phyloP scores from a whole-genome alignment of 306 rosid species.

The Medicago lupulina region DNA sequence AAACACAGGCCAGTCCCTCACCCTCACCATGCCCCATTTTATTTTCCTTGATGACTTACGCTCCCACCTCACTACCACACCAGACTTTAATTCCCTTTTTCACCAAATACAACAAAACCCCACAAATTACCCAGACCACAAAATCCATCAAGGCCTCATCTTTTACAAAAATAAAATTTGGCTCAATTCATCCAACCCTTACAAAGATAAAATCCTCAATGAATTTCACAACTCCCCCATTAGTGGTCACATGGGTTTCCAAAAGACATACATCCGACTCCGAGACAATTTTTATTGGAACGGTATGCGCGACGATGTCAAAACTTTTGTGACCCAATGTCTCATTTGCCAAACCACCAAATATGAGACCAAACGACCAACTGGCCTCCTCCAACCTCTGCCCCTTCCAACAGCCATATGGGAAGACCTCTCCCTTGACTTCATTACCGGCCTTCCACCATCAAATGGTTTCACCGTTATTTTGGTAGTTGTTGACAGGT shows the following conservation, averaged over 20 bases:
- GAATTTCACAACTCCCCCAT: background rate
- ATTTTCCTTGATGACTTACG: background rate
- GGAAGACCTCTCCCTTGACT: too few species aligned
- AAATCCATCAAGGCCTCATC: background rate
- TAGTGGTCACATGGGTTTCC: background rate
- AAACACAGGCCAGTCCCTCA: too few species aligned
- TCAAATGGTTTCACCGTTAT: too few species aligned
- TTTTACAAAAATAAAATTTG: background rate
- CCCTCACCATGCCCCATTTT: background rate
- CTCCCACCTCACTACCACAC: too few species aligned
- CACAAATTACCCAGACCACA: background rate
- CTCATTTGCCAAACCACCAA: background rate
- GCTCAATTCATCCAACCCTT: background rate
- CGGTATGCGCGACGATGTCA: background rate
- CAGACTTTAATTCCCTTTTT: background rate
- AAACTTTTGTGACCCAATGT: background rate
- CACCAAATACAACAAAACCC: background rate
- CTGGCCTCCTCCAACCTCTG: too few species aligned
- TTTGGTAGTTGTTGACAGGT: too few species aligned
- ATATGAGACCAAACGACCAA: background rate
- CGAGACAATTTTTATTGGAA: background rate
- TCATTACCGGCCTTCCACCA: too few species aligned
- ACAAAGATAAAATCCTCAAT: background rate
- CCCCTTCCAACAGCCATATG: too few species aligned
- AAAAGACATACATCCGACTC: background rate